These are phyloP conservation scores for Cylindrotheca fusiformis DNA, from an alignment of 108 stramenopile species.

Conservation along the genomic window DNA sequence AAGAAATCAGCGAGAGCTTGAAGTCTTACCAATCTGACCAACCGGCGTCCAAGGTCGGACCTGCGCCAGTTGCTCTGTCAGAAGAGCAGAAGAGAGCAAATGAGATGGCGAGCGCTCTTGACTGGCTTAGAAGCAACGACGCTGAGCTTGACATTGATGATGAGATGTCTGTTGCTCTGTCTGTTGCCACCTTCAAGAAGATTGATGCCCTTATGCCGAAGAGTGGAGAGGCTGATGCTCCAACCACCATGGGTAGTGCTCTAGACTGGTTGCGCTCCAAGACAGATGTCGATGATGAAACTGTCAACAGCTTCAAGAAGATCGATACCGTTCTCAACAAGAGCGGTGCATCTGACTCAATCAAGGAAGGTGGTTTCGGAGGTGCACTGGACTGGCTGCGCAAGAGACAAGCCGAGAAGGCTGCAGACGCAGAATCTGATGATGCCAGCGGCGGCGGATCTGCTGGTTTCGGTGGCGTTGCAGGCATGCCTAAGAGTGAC, in stretches of 20 bases:
- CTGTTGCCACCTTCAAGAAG: conserved; percentile 37
- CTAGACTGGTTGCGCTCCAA: conserved; percentile 32
- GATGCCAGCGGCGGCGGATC: conserved; percentile 3
- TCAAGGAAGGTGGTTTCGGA: conserved; percentile 24
- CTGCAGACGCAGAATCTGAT: conserved; percentile 11
- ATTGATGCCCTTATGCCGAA: conserved; percentile 40
- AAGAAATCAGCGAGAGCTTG: conserved; percentile 13
- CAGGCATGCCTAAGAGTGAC: conserved; percentile 14
- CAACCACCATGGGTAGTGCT: conserved; percentile 21
- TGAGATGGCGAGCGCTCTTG: conserved; percentile 46
- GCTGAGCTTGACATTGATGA: conserved; percentile 34
- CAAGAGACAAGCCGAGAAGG: conserved; percentile 27
- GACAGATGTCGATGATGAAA: conserved; percentile 40
- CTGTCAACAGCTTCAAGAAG: conserved; percentile 29
- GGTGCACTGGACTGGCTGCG: conserved; percentile 32
- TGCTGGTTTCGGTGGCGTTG: conserved; percentile 4
- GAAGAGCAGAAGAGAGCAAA: conserved; percentile 39
- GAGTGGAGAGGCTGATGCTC: conserved; percentile 11
- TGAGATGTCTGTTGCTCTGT: conserved; percentile 27
- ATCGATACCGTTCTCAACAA: conserved; percentile 23
- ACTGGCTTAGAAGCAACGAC: conserved; percentile 44
- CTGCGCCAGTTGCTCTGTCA: conserved; percentile 3
- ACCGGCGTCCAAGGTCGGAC: background rate
- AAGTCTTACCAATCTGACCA: conserved; percentile 1
- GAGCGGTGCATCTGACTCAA: conserved; percentile 12